Evolutionary conservation across 176 grass and related monocot species (phyloP), one percentile per base, ranked within the genome.

Genomic region (Eleusine indica): DNA sequence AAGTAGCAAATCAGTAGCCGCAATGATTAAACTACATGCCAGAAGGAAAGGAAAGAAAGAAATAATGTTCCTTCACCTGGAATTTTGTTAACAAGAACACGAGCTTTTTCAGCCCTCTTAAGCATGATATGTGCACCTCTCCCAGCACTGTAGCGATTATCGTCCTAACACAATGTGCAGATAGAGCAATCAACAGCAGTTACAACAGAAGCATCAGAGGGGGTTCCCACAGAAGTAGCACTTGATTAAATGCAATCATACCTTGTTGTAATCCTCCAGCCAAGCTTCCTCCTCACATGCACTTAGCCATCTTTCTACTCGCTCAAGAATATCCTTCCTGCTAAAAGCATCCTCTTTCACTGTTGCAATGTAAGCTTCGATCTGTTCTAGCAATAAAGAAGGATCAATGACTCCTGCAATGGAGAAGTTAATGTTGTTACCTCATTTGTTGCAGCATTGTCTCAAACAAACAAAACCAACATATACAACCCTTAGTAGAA

Each of bases 261-360:
- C 91, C 85, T 91, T 93, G 67, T 82, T 96, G 74, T 96, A 96
- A 66, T 96, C 91, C 86, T 96, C 90, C 38, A 96, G 73, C 94
- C 90, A 96, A 76, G 80, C 66, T 88, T 96, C 94, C 68, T 95
- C 90, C 66, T 93, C 77, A 53, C 91, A 83, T 79, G 91, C 84
- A 46, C 79, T 79, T 68, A 89, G 68, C 91, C 94, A 96, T 86
- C 78, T 87, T 71, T 93, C 94, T 18, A 96, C 88, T 63, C 86
- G 74, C 81, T 96, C 94, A 62, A 96, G 88, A 52, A 96, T 93
- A 80, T 93, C 94, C 40, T 96, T 93, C 68, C 94, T 85, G 77
- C 83, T 91, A 78, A 91, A 91, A 52, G 91, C 88, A 58, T 93
- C 94, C 70, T 96, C 94, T 89, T 96, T 93, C 49, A 93, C 78